These are phyloP conservation scores for Dalbergia oliveri DNA, from an alignment of 306 rosid genomes.

Conservation along the genomic window DNA sequence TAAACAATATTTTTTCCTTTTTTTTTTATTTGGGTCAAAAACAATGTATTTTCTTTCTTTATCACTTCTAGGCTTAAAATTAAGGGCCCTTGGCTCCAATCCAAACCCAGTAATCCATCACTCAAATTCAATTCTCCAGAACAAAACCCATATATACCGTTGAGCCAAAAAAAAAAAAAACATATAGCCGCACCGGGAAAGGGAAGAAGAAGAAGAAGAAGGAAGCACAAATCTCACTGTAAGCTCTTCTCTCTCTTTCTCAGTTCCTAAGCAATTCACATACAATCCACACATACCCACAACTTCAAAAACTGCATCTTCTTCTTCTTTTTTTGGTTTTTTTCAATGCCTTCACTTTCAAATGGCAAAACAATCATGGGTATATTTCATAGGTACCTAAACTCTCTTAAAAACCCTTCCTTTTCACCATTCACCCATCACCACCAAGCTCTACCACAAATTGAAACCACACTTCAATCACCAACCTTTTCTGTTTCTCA, in stretches of 20 bases:
- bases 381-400: slow-evolving; percentile 40
- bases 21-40: too few species aligned
- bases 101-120: too few species aligned
- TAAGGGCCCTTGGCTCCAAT: too few species aligned
- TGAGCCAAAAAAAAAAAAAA: too few species aligned
- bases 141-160: too few species aligned
- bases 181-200: too few species aligned
- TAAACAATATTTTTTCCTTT: too few species aligned
- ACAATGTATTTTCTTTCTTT: too few species aligned
- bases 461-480: slow-evolving; percentile 39
- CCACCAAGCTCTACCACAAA: slow-evolving; percentile 19
- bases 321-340: neutral
- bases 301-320: slow-evolving; percentile 35
- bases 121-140: too few species aligned
- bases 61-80: too few species aligned
- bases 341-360: slow-evolving; percentile 30
- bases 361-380: slow-evolving; percentile 38
- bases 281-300: slow-evolving; percentile 27
- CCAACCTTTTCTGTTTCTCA: slow-evolving; percentile 39
- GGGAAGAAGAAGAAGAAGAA: too few species aligned
- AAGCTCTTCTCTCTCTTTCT: slow-evolving; percentile 12
- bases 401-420: slow-evolving; percentile 23
- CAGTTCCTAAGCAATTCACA: neutral
- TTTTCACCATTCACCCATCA: slow-evolving; percentile 42
- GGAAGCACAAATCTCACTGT: neutral